Evolutionary conservation across 2,329 filamentous ascomycete species (phyloP).

Genomic region (Pyricularia pennisetigena): DNA sequence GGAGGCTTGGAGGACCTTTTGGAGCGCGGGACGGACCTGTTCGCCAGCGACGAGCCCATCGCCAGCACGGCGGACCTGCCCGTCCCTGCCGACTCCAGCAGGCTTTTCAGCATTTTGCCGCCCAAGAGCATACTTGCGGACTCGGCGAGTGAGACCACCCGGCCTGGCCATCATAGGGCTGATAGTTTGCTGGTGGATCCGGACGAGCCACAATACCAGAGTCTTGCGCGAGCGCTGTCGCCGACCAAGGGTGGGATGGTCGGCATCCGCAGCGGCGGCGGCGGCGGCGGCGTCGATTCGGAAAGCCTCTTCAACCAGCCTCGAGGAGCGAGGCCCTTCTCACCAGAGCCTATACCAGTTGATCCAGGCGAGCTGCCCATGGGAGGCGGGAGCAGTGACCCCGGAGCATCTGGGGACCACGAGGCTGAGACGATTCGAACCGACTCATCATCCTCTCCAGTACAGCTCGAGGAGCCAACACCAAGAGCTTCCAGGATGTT

Average conservation of each 20-base stretch:
- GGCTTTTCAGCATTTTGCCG: conserved; percentile 55
- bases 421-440: background rate
- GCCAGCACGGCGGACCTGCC: conserved; percentile 7
- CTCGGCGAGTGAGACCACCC: conserved; percentile 23
- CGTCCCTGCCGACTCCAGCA: conserved; percentile 17
- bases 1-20: conserved; percentile 57
- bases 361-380: conserved; percentile 19
- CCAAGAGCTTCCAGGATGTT: conserved; percentile 2
- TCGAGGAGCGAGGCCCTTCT: conserved; percentile 44
- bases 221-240: conserved; percentile 35
- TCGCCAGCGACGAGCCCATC: conserved; percentile 15
- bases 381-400: background rate
- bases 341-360: conserved; percentile 37
- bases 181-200: conserved; percentile 45
- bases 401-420: background rate
- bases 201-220: conserved; percentile 44
- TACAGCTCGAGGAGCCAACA: conserved; percentile 3
- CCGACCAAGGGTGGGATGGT: conserved; percentile 7
- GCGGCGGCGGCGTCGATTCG: conserved; percentile 25
- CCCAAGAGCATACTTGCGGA: conserved; percentile 55
- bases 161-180: conserved; percentile 29
- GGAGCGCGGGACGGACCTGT: conserved; percentile 51
- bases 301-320: conserved; percentile 33
- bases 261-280: conserved; percentile 11
- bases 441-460: conserved; percentile 1